Evolutionary conservation across 345 rosid species (phyloP), one percentile per base, ranked within the genome.

Genomic region (Toxicodendron radicans): DNA sequence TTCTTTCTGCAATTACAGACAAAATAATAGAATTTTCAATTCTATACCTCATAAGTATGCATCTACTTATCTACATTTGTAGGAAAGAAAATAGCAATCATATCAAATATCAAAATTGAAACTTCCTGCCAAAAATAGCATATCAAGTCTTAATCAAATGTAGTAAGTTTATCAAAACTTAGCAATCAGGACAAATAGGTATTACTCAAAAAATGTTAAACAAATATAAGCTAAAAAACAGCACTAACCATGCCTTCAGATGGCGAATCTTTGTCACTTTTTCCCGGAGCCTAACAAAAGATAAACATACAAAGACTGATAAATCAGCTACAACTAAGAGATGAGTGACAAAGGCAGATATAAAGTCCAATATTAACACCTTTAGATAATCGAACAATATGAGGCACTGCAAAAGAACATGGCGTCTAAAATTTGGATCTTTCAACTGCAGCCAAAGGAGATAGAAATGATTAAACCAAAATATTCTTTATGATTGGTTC

Each of bases 391-490:
- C 96, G 71, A 95, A 95, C 80, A 95, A 73, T 79, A 93, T 93
- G 78, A 95, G 97, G 85, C 99, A 91, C 84, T 95, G 99, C 71
- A 95, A 90, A 74, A 95, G 98, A 84, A 95, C 82, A 80, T 95
- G 98, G 66, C 98, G 93, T 20, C 98, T 89, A 79, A 93, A 95
- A 82, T 98, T 93, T 48, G 99, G 89, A 89, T 95, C 99, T 83
- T 93, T 95, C 76, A 95, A 80, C 99, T 93, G 93, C 69, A 68
- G 66, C 70, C 78, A 70, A 70, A 74, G 57, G 54, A 68, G 17
- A 74, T 59, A 51, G 54, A 72, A 68, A 16, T 51, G 53, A 61
- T 63, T 72, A 33, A 67, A 79, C 12, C 70, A 49, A 74, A n/a
- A 41, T 68, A 56, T 56, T 70, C 48, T 59, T 12, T 21, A 60